These are phyloP conservation scores for Coccomyxa sp. DNA, from an alignment of 139 green algal species.

Conservation along the genomic window DNA sequence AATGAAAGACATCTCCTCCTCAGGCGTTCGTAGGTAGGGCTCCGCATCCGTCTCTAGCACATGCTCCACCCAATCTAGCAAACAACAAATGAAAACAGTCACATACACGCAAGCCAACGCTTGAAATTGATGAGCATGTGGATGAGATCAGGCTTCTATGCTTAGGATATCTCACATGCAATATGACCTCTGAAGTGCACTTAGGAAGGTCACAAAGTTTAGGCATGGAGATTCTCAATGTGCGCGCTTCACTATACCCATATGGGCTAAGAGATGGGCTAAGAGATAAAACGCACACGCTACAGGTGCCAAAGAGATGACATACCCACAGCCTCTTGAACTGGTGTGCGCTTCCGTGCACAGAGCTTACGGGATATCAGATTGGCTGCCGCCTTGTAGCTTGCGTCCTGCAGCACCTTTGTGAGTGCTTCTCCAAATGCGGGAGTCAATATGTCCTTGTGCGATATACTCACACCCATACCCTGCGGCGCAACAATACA, in stretches of 20 bases:
- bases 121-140: too few relatives aligned
- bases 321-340: neutral
- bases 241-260: too few relatives aligned
- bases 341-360: neutral
- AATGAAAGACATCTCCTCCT: neutral
- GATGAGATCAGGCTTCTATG: too few relatives aligned
- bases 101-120: too few relatives aligned
- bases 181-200: too few relatives aligned
- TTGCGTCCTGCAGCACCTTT: neutral
- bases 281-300: too few relatives aligned
- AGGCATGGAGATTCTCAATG: too few relatives aligned
- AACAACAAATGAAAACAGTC: neutral
- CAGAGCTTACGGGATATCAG: neutral
- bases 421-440: neutral
- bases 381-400: neutral
- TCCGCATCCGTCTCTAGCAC: neutral
- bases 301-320: too few relatives aligned
- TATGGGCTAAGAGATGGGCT: too few relatives aligned
- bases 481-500: neutral
- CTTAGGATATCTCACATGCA: too few relatives aligned
- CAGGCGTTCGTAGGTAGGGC: neutral
- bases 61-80: constrained; percentile 1
- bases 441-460: neutral
- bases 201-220: too few relatives aligned
- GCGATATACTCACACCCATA: neutral